Evolutionary conservation across 768 basidiomycete genomes (phyloP), one percentile per base, ranked within the genome.

Genomic region (Lactarius hengduanensis): DNA sequence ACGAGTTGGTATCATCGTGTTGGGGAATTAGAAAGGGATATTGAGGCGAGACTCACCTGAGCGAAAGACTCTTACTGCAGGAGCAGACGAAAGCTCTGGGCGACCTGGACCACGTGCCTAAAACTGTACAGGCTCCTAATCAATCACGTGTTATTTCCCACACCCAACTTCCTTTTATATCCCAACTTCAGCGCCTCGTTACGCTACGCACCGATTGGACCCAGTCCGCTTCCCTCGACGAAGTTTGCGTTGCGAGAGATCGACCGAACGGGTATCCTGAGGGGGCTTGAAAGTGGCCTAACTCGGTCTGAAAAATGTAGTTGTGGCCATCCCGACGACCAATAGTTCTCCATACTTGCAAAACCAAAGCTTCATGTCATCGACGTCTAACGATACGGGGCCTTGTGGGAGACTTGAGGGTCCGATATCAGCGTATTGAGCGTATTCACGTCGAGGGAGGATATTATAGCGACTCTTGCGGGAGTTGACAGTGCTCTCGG

Each of bases 1-100:
- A 75, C 75, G 74, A 76, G 71, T 45, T 62, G 58, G 28, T 74
- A 50, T 79, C 58, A 71, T 73, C 63, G 79, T 63, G 62, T n/a
- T 36, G 1, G 50, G 3, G 57, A 20, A 28, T 38, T 32, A 3
- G 36, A 6, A 38, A 57, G 43, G 18, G 18, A 26, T 28, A 40
- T n/a, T 32, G 3, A 36, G 18, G 54, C 15, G 43, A 63, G 34
- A 54, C 66, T 59, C 66, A 67, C 65, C 34, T 28, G 13, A 32
- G n/a, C n/a, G 32, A 32, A 30, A 30, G 30, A 30, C 30, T 30
- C 28, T 28, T 28, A 32, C 32, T 32, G 30, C 34, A 34, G 34
- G 34, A n/a, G 22, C 20, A 18, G n/a, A 32, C 32, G 32, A 20
- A 34, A 56, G 30, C 20, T 30, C 30, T 7, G 15, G 1, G 20